Conservation (phyloP, 805 yeast genomes). For the Saturnispora galanensis region DNA sequence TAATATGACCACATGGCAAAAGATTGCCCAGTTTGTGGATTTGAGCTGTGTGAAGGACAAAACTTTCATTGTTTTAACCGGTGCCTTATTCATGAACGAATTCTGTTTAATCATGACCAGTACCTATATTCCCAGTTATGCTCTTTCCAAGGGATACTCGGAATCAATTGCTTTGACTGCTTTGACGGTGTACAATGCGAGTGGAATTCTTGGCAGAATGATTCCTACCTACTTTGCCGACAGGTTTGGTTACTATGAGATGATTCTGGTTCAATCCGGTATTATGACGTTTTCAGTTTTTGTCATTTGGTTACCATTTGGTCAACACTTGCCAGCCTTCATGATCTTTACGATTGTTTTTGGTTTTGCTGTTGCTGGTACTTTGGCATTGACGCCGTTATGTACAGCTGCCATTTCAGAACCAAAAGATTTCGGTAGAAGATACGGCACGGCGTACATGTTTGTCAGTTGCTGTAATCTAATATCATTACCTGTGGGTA, state of each 20-base stretch:
- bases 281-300: slow-evolving; percentile 38
- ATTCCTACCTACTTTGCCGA: slow-evolving; percentile 39
- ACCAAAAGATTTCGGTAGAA: slow-evolving; percentile 55
- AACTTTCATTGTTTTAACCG: slow-evolving; percentile 31
- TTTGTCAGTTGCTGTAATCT: slow-evolving; percentile 35
- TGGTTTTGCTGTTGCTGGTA: slow-evolving; percentile 39
- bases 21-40: slow-evolving; percentile 27
- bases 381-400: slow-evolving; percentile 56
- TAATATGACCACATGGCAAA: slow-evolving; percentile 6
- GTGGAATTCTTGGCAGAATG: slow-evolving; percentile 37
- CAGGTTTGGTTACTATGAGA: slow-evolving; percentile 35
- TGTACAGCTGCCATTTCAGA: slow-evolving; percentile 60
- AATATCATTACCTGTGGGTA: slow-evolving; percentile 39
- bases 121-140: slow-evolving; percentile 51
- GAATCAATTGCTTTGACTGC: slow-evolving; percentile 33
- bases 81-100: slow-evolving; percentile 39
- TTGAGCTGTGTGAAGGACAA: slow-evolving; percentile 32
- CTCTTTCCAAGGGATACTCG: slow-evolving; percentile 37
- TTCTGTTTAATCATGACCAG: slow-evolving; percentile 41
- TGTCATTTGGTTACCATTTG: slow-evolving; percentile 56
- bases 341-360: slow-evolving; percentile 43
- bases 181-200: slow-evolving; percentile 35
- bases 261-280: slow-evolving; percentile 28
- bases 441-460: slow-evolving; percentile 61
- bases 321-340: slow-evolving; percentile 32